Base-by-base conservation (phyloP, 2,329 filamentous ascomycete genomes). In the Beauveria rudraprayagi region DNA sequence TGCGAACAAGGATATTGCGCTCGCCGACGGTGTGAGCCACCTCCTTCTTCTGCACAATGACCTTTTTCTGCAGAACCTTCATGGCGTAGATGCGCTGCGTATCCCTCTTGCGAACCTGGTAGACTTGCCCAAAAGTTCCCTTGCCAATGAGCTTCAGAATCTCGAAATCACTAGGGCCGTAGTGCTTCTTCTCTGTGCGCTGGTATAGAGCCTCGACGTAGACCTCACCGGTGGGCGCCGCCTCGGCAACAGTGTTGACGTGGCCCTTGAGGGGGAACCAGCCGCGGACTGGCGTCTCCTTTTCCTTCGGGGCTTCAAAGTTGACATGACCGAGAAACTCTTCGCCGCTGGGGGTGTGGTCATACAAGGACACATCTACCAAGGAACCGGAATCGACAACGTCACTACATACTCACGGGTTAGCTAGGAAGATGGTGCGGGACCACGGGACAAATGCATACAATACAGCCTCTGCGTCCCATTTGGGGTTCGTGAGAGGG, bases 31-130 rank as follows among this genome's bases (percentile, higher is more conserved):
- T 99, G 72, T 99, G 94, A 17, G 93, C 92, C 55, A 99, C 92
- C 74, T 99, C 94, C 76, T 99, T 99, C 84, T 99, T 99, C 77
- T 99, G 94, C 28, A 99, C 94, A 70, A 99, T 99, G 58, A 99
- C 94, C 80, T 99, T 99, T 82, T 99, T 99, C 56, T 94, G 97
- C 37, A 99, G 80, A 1, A 99, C 93, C 76, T 99, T 99, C 94
- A 99, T 99, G 64, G 94, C 94, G 70, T 99, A 99, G 63, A 99
- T 97, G 50, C 94, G 88, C 69, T 87, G 86, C 0, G 93, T 97
- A 72, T 99, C 94, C 79, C 91, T 94, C 83, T 99, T 99, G 68
- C 91, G 88, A 7, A 99, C 94, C 73, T 99, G 94, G 72, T 97
- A 99, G 2, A 99, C 94, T 73, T 99, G 94, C 1, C 94, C 94